phyloP scores from a whole-genome alignment of 345 rosid genomes.

The Euphorbia tirucalli region DNA sequence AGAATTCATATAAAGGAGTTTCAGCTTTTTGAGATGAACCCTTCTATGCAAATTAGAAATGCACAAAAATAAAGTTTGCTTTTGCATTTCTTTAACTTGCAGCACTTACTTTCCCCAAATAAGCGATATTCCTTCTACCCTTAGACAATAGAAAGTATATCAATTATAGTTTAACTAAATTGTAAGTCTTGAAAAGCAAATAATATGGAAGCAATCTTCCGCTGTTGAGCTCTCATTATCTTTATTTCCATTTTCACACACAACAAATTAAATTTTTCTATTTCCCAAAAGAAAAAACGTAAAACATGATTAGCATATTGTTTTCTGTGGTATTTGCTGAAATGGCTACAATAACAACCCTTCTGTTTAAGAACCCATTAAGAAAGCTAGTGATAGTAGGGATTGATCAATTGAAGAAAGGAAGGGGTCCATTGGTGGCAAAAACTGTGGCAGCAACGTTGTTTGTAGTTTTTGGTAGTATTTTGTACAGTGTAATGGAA shows the following conservation, averaged over 20 bases:
- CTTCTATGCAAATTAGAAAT: not conserved
- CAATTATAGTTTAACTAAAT: slow-evolving; percentile 24
- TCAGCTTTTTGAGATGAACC: no score
- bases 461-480: slow-evolving; percentile 37
- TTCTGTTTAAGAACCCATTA: slow-evolving; percentile 37
- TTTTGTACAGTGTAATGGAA: slow-evolving; percentile 17
- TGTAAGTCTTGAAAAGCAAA: slow-evolving; percentile 4
- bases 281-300: slow-evolving; percentile 22
- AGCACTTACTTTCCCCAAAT: not conserved
- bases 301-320: slow-evolving; percentile 47
- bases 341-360: slow-evolving; percentile 35
- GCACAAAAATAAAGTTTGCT: no score
- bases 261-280: not conserved
- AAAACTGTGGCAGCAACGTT: slow-evolving; percentile 41
- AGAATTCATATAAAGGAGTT: no score
- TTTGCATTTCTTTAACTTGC: not conserved
- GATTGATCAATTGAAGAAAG: slow-evolving; percentile 38
- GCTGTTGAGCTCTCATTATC: not conserved
- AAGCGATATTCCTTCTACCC: slow-evolving; percentile 5
- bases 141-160: slow-evolving; percentile 29
- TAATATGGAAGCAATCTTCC: not conserved
- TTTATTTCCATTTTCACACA: not conserved
- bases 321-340: slow-evolving; percentile 33
- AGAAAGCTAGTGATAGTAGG: slow-evolving; percentile 39
- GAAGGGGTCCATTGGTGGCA: slow-evolving; percentile 43